Base-by-base conservation (phyloP, 2,329 filamentous ascomycete species). In the Calonectria pseudoreteaudii region DNA sequence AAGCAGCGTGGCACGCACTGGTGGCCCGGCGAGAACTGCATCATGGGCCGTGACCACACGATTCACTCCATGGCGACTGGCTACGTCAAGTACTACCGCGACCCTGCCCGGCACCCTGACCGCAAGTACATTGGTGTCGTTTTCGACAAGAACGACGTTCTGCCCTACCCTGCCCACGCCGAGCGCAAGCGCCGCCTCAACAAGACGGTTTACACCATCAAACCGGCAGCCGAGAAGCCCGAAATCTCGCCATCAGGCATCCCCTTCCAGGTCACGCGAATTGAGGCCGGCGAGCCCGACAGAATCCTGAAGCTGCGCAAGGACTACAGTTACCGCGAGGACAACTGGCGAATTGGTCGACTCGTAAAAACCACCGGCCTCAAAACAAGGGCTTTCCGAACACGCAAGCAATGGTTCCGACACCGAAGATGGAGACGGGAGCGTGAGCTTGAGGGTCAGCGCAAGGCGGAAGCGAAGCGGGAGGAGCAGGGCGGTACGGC, bases 41-140 rank as follows among this genome's bases (percentile, higher is more conserved):
- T 93, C 80, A 96, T 98, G 89, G 97, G 97, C 66, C 94, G 97
- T 74, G 96, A 99, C 85, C 97, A 98, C 88, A 98, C 96, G 66
- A 97, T 99, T 83, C 98, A 94, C 85, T 93, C 97, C 68, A 93
- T 92, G 73, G 91, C 94, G 70, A 90, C 93, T 4, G 97, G 97
- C 76, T 99, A 97, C 85, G 97, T 99, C 74, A 95, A 97, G 80
- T 99, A 98, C 90, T 99, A 99, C 89, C 92, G 93, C 82, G 96
- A 99, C 83, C 95, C 96, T 0, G 85, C 90, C 38, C 90, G 89
- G 73, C 95, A 98, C 85, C 94, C 96, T 0, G 94, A 95, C 78
- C 91, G 96, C 74, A 95, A 98, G 84, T 99, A 96, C 88, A 99
- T 99, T 81, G 97, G 97, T 75, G 94, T 99, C 26, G 94, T 94